Conservation (phyloP, 306 rosid species). For the Purshia tridentata region DNA sequence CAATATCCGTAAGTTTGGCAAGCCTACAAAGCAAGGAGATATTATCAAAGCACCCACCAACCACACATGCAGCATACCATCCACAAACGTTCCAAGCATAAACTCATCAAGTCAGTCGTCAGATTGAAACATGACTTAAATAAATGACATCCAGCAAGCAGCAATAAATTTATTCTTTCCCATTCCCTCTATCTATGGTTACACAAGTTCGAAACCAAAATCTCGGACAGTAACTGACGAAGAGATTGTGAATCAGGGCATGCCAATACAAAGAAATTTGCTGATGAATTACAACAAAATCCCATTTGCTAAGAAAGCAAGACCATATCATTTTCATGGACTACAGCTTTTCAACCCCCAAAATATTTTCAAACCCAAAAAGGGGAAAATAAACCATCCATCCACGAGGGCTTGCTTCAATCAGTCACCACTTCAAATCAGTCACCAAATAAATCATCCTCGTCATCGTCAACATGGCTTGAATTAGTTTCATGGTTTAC, state of each 20-base stretch:
- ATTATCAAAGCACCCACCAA: too few species aligned
- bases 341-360: conserved; percentile 36
- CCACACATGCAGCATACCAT: not conserved
- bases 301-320: conserved; percentile 33
- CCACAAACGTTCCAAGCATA: not conserved
- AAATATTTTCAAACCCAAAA: conserved; percentile 32
- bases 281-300: conserved; percentile 34
- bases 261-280: conserved; percentile 32
- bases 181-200: not conserved
- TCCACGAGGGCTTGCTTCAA: conserved; percentile 30
- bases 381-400: conserved; percentile 27
- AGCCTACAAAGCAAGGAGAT: conserved; percentile 6
- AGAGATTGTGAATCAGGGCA: conserved; percentile 20
- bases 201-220: conserved; percentile 5
- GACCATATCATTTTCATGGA: conserved; percentile 20
- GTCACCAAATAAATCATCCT: conserved; percentile 87
- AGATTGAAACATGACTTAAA: not conserved
- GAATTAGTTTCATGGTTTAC: conserved; percentile 48
- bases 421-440: conserved; percentile 62
- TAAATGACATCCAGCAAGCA: not conserved
- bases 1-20: not conserved
- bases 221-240: conserved; percentile 1
- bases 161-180: not conserved
- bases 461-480: conserved; percentile 46
- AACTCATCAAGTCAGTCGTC: conserved; percentile 1